phyloP scores from a whole-genome alignment of 768 basidiomycete species.

The Suillus plorans region DNA sequence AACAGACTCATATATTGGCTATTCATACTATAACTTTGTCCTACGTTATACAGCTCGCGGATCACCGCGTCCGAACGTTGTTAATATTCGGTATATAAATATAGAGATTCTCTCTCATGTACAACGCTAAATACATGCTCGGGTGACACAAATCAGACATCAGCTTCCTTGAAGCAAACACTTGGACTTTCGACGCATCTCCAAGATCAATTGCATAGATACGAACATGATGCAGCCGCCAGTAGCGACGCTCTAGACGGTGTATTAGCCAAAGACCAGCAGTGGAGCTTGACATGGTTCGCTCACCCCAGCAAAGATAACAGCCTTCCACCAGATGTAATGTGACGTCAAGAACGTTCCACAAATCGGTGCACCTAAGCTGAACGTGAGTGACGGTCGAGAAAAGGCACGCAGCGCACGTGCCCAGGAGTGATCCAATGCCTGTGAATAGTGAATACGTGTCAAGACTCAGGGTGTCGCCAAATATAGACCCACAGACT shows the following conservation, averaged over 20 bases:
- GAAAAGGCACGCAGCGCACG: neutral
- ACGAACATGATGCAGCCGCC: neutral
- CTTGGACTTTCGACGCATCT: neutral
- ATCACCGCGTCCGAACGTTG: no score
- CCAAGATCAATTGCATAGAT: neutral
- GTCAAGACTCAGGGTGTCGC: neutral
- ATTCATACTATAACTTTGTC: no score
- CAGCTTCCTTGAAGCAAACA: neutral
- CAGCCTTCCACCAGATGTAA: slow-evolving; percentile 60
- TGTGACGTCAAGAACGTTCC: slow-evolving; percentile 51
- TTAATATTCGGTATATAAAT: no score
- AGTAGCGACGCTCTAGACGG: neutral
- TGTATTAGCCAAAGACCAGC: neutral
- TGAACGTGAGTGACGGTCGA: slow-evolving; percentile 20
- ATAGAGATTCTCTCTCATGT: neutral
- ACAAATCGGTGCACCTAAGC: slow-evolving; percentile 51
- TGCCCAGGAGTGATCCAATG: slow-evolving; percentile 24
- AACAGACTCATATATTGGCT: no score
- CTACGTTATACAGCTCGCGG: no score
- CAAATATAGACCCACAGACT: slow-evolving; percentile 9
- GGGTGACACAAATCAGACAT: neutral
- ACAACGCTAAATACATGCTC: neutral
- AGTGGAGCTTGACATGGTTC: neutral
- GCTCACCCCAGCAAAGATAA: slow-evolving; percentile 47
- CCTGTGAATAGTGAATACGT: slow-evolving; percentile 13